Conservation (phyloP, 257 asterid species). For the Henckelia pumila region DNA sequence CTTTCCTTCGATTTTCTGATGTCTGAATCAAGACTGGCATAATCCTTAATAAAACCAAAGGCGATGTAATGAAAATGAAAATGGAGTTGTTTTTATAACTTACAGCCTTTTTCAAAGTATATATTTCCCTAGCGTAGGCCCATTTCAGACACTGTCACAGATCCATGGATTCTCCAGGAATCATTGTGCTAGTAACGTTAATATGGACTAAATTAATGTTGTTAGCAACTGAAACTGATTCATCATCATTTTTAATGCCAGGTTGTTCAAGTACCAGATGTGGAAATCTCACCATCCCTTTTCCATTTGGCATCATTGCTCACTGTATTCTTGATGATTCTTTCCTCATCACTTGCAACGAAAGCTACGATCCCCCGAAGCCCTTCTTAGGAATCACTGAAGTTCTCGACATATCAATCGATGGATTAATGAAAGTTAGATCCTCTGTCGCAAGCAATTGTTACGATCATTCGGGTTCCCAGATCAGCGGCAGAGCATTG, state of each 20-base stretch:
- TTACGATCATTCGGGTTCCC: too few species aligned
- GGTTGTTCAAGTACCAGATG: constrained; percentile 16
- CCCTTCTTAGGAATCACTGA: constrained; percentile 19
- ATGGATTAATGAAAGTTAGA: too few species aligned
- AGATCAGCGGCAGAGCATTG: too few species aligned
- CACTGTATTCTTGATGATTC: constrained; percentile 21
- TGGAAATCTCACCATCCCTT: constrained; percentile 28
- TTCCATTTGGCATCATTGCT: constrained; percentile 23
- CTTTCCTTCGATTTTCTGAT: neutral
- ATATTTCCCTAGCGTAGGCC: neutral
- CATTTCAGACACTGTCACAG: neutral
- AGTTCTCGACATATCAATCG: constrained; percentile 21
- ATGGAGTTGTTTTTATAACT: too few species aligned
- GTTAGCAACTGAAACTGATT: neutral
- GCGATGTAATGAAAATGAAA: too few species aligned
- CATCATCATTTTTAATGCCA: neutral
- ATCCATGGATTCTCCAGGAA: constrained; percentile 24
- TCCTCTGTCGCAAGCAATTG: too few species aligned
- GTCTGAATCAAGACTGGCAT: too few species aligned
- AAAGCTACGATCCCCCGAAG: constrained; percentile 26
- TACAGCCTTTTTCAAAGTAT: neutral
- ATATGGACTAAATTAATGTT: neutral
- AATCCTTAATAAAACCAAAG: too few species aligned
- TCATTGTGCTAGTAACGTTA: neutral
- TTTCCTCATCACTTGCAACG: constrained; percentile 32